phyloP scores from a whole-genome alignment of 192 early-diverging fungal genomes.

The Coemansia sp. region DNA sequence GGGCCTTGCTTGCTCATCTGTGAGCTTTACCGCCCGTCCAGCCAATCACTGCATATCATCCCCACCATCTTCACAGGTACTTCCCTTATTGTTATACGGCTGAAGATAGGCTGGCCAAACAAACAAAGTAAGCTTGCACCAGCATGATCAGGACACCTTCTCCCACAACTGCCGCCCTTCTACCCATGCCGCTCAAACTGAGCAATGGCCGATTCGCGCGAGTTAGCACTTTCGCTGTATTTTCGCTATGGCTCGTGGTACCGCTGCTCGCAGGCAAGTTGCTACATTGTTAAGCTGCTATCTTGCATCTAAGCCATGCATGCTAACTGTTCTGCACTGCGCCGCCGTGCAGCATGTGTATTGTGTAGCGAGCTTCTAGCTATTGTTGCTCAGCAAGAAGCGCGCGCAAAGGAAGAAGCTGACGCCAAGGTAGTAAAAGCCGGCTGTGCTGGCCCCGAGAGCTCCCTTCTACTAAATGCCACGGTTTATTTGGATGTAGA shows the following conservation, averaged over 20 bases:
- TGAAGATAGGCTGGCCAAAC: no score
- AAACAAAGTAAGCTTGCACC: no score
- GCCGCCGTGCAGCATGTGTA: not conserved
- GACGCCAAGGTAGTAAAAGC: conserved; percentile 18
- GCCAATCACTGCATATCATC: conserved; percentile 13
- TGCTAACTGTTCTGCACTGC: not conserved
- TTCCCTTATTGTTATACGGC: no score
- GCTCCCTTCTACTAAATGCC: not conserved
- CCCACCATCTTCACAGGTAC: not conserved
- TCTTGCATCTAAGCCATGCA: not conserved
- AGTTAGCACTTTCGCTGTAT: not conserved
- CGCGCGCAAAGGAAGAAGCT: conserved; percentile 7
- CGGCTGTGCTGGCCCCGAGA: not conserved
- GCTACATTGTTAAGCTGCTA: not conserved
- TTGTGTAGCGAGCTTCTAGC: conserved; percentile 30
- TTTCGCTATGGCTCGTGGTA: not conserved
- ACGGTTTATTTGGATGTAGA: conserved; percentile 17
- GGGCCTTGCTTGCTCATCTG: conserved; percentile 9
- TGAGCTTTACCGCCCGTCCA: not conserved
- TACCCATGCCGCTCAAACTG: not conserved
- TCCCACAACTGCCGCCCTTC: conserved; percentile 1
- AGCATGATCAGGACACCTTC: not conserved
- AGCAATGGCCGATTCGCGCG: not conserved
- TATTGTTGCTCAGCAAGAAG: conserved; percentile 22
- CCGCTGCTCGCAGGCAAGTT: conserved; percentile 8